phyloP scores from a whole-genome alignment of 2,329 filamentous ascomycete species.

The Phyllosticta citribraziliensis region DNA sequence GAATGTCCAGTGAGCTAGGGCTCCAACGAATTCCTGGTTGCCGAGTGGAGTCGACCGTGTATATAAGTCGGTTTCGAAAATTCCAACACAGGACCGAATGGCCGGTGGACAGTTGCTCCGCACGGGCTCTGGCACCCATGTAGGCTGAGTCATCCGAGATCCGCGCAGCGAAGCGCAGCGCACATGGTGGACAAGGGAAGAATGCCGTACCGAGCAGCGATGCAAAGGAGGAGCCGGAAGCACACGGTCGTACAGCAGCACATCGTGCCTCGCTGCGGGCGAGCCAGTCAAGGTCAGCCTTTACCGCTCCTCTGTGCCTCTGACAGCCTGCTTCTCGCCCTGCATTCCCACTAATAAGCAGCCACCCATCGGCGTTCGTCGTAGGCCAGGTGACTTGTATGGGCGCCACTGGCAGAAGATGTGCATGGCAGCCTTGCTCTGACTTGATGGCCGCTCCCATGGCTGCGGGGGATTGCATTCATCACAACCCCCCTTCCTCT shows the following conservation, averaged over 20 bases:
- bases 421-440: background rate
- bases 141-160: background rate
- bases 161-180: background rate
- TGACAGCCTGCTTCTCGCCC: background rate
- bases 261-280: background rate
- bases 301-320: background rate
- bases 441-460: background rate
- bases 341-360: background rate
- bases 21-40: background rate
- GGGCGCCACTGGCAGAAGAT: background rate
- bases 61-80: background rate
- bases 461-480: background rate
- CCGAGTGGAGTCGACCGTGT: background rate
- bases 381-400: background rate
- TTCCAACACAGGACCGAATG: background rate
- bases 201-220: background rate
- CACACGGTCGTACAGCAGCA: background rate
- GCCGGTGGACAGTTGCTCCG: background rate
- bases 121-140: background rate
- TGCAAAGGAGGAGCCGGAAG: background rate
- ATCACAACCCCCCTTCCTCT: background rate
- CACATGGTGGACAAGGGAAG: background rate
- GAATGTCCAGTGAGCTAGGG: background rate
- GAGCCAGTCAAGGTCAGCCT: background rate
- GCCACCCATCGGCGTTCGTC: background rate